Evolutionary conservation across 2,329 filamentous ascomycete genomes (phyloP).

Genomic region (Cladophialophora yegresii): DNA sequence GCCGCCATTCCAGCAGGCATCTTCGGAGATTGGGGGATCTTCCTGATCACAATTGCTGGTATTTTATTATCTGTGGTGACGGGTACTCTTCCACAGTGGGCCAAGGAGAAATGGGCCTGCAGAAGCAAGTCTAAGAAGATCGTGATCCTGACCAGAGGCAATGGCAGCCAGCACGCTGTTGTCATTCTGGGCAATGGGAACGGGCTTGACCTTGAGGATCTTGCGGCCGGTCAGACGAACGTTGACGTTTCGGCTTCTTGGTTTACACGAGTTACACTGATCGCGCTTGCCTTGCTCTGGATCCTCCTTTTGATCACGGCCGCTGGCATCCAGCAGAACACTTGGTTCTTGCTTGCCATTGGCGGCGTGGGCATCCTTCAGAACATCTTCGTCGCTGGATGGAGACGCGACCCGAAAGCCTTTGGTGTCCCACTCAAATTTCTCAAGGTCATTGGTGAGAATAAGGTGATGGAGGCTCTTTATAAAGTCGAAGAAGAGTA

Average conservation of each 20-base stretch:
- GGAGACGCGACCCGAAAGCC: conserved; percentile 37
- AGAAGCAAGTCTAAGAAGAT: conserved; percentile 36
- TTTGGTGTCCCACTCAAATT: conserved; percentile 41
- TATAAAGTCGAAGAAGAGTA: conserved; percentile 40
- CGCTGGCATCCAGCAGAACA: conserved; percentile 40
- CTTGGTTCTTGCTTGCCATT: conserved; percentile 44
- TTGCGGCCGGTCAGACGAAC: conserved; percentile 37
- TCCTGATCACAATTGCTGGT: conserved; percentile 44
- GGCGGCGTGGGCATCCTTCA: conserved; percentile 46
- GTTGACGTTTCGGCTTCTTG: conserved; percentile 21
- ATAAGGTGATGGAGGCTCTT: conserved; percentile 42
- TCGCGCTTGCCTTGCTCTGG: conserved; percentile 42
- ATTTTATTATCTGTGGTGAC: conserved; percentile 41
- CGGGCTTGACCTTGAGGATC: conserved; percentile 46
- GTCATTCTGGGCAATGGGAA: conserved; percentile 40
- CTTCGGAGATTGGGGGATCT: conserved; percentile 42
- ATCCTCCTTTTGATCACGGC: conserved; percentile 44
- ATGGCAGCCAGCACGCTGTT: conserved; percentile 44
- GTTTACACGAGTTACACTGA: conserved; percentile 31
- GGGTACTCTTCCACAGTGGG: conserved; percentile 47
- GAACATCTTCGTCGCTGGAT: conserved; percentile 42
- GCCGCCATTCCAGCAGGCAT: conserved; percentile 40
- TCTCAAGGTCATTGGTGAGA: conserved; percentile 37
- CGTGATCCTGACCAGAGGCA: conserved; percentile 43
- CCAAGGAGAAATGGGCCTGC: conserved; percentile 46